These are phyloP conservation scores for Tetrahymena thermophila DNA, from an alignment of 73 alveolate species.

Conservation along the genomic window DNA sequence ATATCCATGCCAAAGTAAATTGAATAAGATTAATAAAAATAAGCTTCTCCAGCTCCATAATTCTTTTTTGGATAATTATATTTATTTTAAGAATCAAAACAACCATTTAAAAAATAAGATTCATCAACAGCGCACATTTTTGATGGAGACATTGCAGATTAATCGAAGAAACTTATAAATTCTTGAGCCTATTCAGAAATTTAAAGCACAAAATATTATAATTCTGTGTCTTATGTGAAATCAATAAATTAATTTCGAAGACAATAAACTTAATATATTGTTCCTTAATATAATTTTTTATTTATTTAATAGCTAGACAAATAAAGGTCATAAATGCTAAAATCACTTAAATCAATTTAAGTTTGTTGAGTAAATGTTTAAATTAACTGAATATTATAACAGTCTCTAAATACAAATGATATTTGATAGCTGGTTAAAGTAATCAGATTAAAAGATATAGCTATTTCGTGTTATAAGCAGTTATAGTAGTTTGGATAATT, in stretches of 20 bases:
- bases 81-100: background rate
- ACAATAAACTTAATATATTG: background rate
- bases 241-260: background rate
- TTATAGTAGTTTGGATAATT: too few relatives aligned
- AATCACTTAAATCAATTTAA: background rate
- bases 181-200: background rate
- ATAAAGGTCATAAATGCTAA: background rate
- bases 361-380: background rate
- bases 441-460: background rate
- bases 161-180: background rate
- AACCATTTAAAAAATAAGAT: background rate
- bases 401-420: background rate
- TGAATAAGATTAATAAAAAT: background rate
- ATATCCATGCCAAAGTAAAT: background rate
- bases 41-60: background rate
- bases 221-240: background rate
- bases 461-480: background rate
- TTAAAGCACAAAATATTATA: background rate
- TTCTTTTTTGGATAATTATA: background rate
- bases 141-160: background rate
- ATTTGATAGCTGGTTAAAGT: background rate
- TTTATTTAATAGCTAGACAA: background rate
- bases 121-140: background rate
- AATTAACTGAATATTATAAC: background rate
- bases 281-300: background rate